Conservation (phyloP, 305 asterid species). For the Caryopteris hybrid region DNA sequence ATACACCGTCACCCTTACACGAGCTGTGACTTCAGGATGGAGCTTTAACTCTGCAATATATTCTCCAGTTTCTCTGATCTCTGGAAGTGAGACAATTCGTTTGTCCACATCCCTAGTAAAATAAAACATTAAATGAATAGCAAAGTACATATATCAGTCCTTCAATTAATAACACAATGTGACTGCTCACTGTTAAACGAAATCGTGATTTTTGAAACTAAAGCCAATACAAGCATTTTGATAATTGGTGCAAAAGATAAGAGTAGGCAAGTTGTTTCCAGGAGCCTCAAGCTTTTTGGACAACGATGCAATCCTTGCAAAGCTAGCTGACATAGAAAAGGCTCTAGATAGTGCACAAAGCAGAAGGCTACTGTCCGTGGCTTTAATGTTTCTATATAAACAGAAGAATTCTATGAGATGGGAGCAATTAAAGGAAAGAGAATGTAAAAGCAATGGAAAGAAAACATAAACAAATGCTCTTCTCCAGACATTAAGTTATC, state of each 20-base stretch:
- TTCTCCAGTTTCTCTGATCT: slow-evolving; percentile 93
- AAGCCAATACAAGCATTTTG: too few relatives aligned
- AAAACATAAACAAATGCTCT: neutral
- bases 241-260: too few relatives aligned
- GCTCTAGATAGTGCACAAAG: too few relatives aligned
- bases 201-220: neutral
- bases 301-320: neutral
- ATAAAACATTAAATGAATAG: slow-evolving; percentile 6
- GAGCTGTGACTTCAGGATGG: slow-evolving; percentile 91
- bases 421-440: too few relatives aligned
- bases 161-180: neutral
- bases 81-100: slow-evolving; percentile 80
- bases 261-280: too few relatives aligned
- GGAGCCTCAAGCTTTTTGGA: too few relatives aligned
- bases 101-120: slow-evolving; percentile 78
- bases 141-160: neutral
- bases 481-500: neutral
- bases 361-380: too few relatives aligned
- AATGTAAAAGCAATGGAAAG: neutral
- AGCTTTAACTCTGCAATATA: slow-evolving; percentile 87
- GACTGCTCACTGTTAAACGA: neutral
- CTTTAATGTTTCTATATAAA: neutral
- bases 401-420: neutral
- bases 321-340: neutral
- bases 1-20: slow-evolving; percentile 57